phyloP scores from a whole-genome alignment of 1,284 basidiomycete species.

The Irpex sp. region DNA sequence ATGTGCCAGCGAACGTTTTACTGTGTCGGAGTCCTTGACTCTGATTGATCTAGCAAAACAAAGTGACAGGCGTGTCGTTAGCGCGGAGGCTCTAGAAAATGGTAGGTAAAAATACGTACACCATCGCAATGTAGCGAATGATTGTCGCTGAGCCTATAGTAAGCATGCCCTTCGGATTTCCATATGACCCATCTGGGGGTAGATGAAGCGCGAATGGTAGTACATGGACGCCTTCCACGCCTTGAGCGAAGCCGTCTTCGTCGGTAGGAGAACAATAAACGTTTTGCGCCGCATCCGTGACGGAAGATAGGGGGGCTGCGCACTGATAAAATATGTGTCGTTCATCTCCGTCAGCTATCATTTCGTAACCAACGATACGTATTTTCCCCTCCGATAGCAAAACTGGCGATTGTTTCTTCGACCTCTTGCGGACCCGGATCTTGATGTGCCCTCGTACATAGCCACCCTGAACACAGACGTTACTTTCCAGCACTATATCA shows the following conservation, averaged over 20 bases:
- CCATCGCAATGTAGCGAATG: slow-evolving; percentile 85
- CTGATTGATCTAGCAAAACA: slow-evolving; percentile 61
- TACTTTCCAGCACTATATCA: slow-evolving; percentile 77
- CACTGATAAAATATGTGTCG: slow-evolving; percentile 89
- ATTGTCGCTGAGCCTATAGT: slow-evolving; percentile 53
- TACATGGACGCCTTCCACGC: slow-evolving; percentile 65
- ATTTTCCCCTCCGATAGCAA: slow-evolving; percentile 79
- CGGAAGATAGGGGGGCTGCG: slow-evolving; percentile 57
- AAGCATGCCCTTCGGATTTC: slow-evolving; percentile 68
- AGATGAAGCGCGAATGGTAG: slow-evolving; percentile 82
- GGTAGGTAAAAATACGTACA: slow-evolving; percentile 38
- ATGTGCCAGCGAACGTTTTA: slow-evolving; percentile 79
- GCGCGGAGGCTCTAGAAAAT: not conserved
- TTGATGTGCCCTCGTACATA: slow-evolving; percentile 72
- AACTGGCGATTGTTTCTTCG: slow-evolving; percentile 57
- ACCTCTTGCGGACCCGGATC: slow-evolving; percentile 61
- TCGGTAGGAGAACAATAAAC: slow-evolving; percentile 56
- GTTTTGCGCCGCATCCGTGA: slow-evolving; percentile 40
- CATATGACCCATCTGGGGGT: slow-evolving; percentile 57
- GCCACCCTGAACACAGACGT: slow-evolving; percentile 82
- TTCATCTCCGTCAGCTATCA: slow-evolving; percentile 53
- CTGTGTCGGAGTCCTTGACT: slow-evolving; percentile 65
- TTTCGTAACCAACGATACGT: slow-evolving; percentile 86
- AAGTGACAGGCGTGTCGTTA: slow-evolving; percentile 1
- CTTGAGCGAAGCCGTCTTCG: slow-evolving; percentile 68